Conservation (phyloP, 129 eudicot genomes). For the Smallanthus sonchifolius region DNA sequence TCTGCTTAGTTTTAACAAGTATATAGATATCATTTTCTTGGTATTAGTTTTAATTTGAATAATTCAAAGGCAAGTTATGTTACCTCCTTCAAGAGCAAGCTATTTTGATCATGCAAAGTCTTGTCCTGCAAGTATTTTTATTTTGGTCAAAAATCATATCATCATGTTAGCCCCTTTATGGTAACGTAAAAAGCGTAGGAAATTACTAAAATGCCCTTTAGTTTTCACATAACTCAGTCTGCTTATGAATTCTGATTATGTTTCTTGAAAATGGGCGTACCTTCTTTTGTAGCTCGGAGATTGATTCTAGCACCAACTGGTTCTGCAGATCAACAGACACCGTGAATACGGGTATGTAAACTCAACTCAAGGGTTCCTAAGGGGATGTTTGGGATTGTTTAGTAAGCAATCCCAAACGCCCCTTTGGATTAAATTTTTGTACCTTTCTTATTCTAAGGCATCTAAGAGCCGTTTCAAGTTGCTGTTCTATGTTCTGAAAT, state of each 20-base stretch:
- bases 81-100: conserved; percentile 59
- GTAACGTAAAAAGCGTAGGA: not conserved
- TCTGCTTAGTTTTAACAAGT: conserved; percentile 28
- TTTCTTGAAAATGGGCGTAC: conserved; percentile 30
- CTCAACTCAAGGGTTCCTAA: too few relatives aligned
- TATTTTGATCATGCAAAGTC: conserved; percentile 70
- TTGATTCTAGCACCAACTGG: conserved; percentile 69
- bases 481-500: conserved; percentile 82
- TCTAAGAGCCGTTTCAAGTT: conserved; percentile 68
- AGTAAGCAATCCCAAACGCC: not conserved
- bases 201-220: not conserved
- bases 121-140: conserved; percentile 51
- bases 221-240: not conserved
- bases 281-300: conserved; percentile 78
- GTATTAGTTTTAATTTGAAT: not conserved
- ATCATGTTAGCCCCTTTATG: not conserved
- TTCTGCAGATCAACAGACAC: conserved; percentile 42
- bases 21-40: not conserved
- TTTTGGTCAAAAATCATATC: not conserved
- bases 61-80: not conserved
- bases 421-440: not conserved
- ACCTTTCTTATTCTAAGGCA: conserved; percentile 76
- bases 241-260: not conserved
- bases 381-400: not conserved
- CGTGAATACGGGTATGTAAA: not conserved